A percentile compares a stretch with the other conserved stretches of the same genome.
These are phyloP conservation scores for Ophidiomyces ophidiicola DNA, from an alignment of 2,329 filamentous ascomycete species.

Conservation along the genomic window DNA sequence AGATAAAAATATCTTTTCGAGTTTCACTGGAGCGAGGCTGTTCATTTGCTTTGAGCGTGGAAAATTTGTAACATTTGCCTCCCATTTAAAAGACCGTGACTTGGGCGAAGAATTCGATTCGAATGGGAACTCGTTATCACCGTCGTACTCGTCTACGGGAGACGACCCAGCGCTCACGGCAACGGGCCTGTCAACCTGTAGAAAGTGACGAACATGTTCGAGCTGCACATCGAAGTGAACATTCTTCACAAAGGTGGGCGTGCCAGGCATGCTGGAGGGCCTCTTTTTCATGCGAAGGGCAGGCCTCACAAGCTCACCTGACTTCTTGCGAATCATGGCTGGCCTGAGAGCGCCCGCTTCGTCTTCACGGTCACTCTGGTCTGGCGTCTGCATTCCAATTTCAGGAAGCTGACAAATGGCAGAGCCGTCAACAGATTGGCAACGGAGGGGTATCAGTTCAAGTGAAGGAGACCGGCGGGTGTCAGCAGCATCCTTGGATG, in stretches of 20 bases:
- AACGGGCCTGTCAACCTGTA: constrained; percentile 86
- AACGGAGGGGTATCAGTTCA: constrained; percentile 1
- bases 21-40: constrained; percentile 48
- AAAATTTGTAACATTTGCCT: constrained; percentile 75
- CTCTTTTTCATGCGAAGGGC: constrained; percentile 70
- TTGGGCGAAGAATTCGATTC: constrained; percentile 38
- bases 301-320: constrained; percentile 86
- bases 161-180: constrained; percentile 92
- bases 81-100: constrained; percentile 59
- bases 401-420: constrained; percentile 11
- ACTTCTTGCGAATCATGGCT: constrained; percentile 96
- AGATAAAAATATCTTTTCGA: constrained; percentile 81
- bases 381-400: constrained; percentile 25
- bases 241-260: constrained; percentile 86
- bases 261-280: constrained; percentile 94
- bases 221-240: constrained; percentile 98
- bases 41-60: constrained; percentile 50
- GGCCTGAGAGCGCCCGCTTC: constrained; percentile 57
- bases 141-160: constrained; percentile 76
- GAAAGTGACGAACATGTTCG: constrained; percentile 89
- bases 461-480: constrained; percentile 2
- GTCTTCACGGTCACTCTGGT: constrained; percentile 41
- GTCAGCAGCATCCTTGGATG: constrained; percentile 9
- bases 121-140: constrained; percentile 84
- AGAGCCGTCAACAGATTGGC: constrained; percentile 4